Percentiles rank a stretch among this genome's conserved stretches.
phyloP scores from a whole-genome alignment of 495 filamentous ascomycete genomes.

The Emericellopsis terricola region DNA sequence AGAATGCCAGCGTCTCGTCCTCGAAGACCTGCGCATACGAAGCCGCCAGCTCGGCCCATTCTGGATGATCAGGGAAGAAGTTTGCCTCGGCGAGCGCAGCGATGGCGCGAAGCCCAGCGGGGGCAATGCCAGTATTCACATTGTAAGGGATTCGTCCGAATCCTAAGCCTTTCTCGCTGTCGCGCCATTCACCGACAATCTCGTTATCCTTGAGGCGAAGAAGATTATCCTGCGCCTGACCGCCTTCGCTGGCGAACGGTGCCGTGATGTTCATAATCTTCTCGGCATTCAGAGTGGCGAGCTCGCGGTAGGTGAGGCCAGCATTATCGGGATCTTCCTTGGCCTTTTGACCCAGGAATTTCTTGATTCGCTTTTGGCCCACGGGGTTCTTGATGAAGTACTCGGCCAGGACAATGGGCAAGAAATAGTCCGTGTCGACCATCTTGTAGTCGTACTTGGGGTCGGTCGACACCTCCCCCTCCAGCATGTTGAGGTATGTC shows the following conservation, averaged over 20 bases:
- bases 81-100: conserved; percentile 28
- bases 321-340: conserved; percentile 26
- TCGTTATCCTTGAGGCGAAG: conserved; percentile 35
- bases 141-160: conserved; percentile 47
- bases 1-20: conserved; percentile 40
- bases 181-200: conserved; percentile 46
- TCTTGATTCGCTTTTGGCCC: conserved; percentile 19
- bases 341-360: conserved; percentile 32
- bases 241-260: conserved; percentile 20
- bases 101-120: conserved; percentile 41
- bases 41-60: conserved; percentile 28
- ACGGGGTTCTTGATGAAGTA: conserved; percentile 34
- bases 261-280: conserved; percentile 37
- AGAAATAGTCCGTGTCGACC: conserved; percentile 48
- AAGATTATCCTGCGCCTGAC: conserved; percentile 33
- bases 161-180: conserved; percentile 40
- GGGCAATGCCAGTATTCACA: conserved; percentile 45
- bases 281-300: conserved; percentile 32
- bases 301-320: conserved; percentile 31
- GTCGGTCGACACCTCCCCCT: conserved; percentile 31
- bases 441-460: conserved; percentile 43
- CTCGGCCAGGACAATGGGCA: conserved; percentile 35
- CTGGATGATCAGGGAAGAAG: conserved; percentile 27
- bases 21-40: conserved; percentile 43
- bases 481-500: conserved; percentile 35